These are phyloP conservation scores for Periconia digitata DNA, from an alignment of 2,329 filamentous ascomycete genomes.

Conservation along the genomic window DNA sequence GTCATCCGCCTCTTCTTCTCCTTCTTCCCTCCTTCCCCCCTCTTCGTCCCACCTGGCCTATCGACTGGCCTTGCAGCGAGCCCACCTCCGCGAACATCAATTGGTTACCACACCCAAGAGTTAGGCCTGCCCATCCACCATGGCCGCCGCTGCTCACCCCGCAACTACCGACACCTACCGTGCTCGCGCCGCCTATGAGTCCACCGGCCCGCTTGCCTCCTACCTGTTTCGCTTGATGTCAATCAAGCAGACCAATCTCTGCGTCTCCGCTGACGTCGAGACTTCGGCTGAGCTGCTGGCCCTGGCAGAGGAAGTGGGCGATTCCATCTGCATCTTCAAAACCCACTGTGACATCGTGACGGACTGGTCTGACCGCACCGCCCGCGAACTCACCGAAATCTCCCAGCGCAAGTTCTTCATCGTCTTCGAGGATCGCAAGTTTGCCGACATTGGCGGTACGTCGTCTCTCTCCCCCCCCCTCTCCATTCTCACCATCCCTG, in stretches of 20 bases:
- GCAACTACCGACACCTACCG: slow-evolving; percentile 47
- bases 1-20: not conserved
- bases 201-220: slow-evolving; percentile 48
- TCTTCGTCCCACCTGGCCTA: not conserved
- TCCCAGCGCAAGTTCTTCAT: slow-evolving; percentile 53
- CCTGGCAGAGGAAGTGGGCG: slow-evolving; percentile 60
- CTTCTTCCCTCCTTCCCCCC: not conserved
- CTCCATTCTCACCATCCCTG: not conserved
- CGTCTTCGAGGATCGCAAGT: slow-evolving; percentile 59
- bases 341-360: slow-evolving; percentile 64
- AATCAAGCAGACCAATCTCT: slow-evolving; percentile 55
- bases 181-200: slow-evolving; percentile 47
- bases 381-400: slow-evolving; percentile 51
- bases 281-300: slow-evolving; percentile 58
- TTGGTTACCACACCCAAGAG: not conserved
- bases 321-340: slow-evolving; percentile 62
- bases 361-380: slow-evolving; percentile 61
- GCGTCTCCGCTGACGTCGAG: slow-evolving; percentile 60
- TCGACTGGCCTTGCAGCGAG: not conserved
- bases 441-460: slow-evolving; percentile 59
- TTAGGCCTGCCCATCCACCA: slow-evolving; percentile 20
- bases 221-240: slow-evolving; percentile 54
- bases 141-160: slow-evolving; percentile 24
- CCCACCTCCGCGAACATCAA: not conserved
- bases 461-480: slow-evolving; percentile 1